Base-by-base conservation (phyloP, 768 basidiomycete species). In the Suillus subaureus region DNA sequence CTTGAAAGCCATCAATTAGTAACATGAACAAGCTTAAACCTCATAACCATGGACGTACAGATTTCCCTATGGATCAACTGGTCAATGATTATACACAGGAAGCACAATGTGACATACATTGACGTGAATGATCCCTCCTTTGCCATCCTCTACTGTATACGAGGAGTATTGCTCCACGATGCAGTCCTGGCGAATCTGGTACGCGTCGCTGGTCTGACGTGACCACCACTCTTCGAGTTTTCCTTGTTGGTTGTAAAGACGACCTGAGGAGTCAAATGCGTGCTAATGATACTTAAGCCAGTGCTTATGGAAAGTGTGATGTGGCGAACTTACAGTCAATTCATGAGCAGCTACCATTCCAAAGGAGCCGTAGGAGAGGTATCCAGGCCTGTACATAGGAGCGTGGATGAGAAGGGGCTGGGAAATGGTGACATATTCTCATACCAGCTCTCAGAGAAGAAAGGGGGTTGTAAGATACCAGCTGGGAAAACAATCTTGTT, bases 171-270 rank as follows among this genome's bases (percentile, higher is more conserved):
- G 96, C 61, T 91, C 84, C n/a, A 92, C 87, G 62, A 99, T 90
- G 74, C 97, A 99, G 63, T 91, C 85, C 70, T 94, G 91, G 62
- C 90, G 89, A 66, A 85, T 83, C 63, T 93, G 81, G 83, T 96
- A 99, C 0, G 89, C 90, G 67, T 87, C 83, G 70, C 90, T 93
- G 4, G 97, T 98, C 49, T 82, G 79, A 66, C 96, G 92, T 3
- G 93, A 90, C 96, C 96, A 98, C 96, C 96, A 98, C 71, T 95
- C 83, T 65, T 91, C 88, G 15, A 96, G 80, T 77, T 90, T 90
- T 61, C 97, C 97, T 47, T 91, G 79, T 74, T 94, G 91, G 74
- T 98, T 96, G 75, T 96, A 99, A 70, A 96, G 81, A 61, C 93
- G 83, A 9, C 96, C 96, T 61, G 92, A 85, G 61, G 94, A 93